A percentile compares a stretch with the other conserved stretches of the same genome.
These are phyloP conservation scores for Lumnitzera littorea DNA, from an alignment of 345 rosid genomes.

Conservation along the genomic window DNA sequence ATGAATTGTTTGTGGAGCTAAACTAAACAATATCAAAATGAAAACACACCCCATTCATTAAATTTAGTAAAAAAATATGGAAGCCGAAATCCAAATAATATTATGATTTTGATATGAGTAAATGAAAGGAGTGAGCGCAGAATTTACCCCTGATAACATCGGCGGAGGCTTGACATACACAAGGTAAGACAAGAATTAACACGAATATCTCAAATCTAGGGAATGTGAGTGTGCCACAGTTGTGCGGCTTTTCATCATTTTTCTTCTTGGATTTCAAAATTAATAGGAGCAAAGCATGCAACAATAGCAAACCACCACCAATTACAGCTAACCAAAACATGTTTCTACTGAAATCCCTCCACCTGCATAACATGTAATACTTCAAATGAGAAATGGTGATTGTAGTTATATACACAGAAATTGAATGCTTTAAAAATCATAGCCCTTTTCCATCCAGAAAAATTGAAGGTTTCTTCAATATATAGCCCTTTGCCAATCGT, in stretches of 20 bases:
- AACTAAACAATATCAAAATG: too few species aligned
- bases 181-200: slow-evolving; percentile 63
- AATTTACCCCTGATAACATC: slow-evolving; percentile 53
- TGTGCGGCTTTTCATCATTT: slow-evolving; percentile 29
- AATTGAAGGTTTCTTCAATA: too few species aligned
- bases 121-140: neutral
- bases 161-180: slow-evolving; percentile 62
- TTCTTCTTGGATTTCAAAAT: slow-evolving; percentile 46
- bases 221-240: slow-evolving; percentile 58
- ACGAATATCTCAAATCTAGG: slow-evolving; percentile 86
- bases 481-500: too few species aligned
- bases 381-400: slow-evolving; percentile 4
- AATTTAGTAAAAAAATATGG: too few species aligned
- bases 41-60: too few species aligned
- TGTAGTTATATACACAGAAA: neutral
- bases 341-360: slow-evolving; percentile 79
- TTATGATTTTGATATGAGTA: neutral
- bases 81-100: neutral
- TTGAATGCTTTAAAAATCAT: neutral
- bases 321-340: slow-evolving; percentile 88
- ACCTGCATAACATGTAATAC: slow-evolving; percentile 33
- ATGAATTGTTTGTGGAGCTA: too few species aligned
- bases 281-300: slow-evolving; percentile 45
- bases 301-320: slow-evolving; percentile 52
- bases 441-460: neutral